phyloP scores from a whole-genome alignment of 345 rosid genomes.

The Acer negundo region DNA sequence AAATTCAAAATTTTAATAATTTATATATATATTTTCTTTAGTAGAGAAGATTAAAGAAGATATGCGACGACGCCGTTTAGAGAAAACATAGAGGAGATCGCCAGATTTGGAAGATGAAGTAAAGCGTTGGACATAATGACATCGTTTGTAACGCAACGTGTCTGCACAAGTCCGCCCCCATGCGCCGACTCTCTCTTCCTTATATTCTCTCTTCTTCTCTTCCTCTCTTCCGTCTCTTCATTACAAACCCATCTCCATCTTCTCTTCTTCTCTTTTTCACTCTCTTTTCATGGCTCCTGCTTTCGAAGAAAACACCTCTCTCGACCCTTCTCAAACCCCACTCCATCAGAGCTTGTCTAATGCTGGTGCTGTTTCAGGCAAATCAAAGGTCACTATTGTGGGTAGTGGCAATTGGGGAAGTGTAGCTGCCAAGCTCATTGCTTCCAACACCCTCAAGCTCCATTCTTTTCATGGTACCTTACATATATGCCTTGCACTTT shows the following conservation, averaged over 20 bases:
- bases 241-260: constrained; percentile 17
- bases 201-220: constrained; percentile 26
- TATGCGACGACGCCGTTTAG: too few relatives aligned
- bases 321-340: neutral
- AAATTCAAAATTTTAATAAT: too few relatives aligned
- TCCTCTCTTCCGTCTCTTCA: constrained; percentile 19
- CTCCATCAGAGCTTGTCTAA: too few relatives aligned
- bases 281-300: constrained; percentile 40
- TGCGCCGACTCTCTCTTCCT: constrained; percentile 31
- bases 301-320: constrained; percentile 18
- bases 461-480: constrained; percentile 69
- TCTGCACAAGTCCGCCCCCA: constrained; percentile 42
- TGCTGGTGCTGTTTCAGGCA: neutral
- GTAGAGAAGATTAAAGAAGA: too few relatives aligned
- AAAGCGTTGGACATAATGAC: constrained; percentile 6
- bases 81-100: constrained; percentile 41
- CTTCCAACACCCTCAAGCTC: constrained; percentile 77
- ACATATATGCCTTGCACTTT: too few relatives aligned
- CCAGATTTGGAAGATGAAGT: constrained; percentile 24
- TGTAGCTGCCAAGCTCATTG: constrained; percentile 96
- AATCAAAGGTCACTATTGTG: constrained; percentile 78
- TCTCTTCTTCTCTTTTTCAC: neutral
- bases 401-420: constrained; percentile 99
- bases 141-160: constrained; percentile 42
- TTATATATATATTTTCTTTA: too few relatives aligned